These are phyloP conservation scores for Fragosphaeria purpurea DNA, from an alignment of 2,329 filamentous ascomycete species.

Conservation along the genomic window DNA sequence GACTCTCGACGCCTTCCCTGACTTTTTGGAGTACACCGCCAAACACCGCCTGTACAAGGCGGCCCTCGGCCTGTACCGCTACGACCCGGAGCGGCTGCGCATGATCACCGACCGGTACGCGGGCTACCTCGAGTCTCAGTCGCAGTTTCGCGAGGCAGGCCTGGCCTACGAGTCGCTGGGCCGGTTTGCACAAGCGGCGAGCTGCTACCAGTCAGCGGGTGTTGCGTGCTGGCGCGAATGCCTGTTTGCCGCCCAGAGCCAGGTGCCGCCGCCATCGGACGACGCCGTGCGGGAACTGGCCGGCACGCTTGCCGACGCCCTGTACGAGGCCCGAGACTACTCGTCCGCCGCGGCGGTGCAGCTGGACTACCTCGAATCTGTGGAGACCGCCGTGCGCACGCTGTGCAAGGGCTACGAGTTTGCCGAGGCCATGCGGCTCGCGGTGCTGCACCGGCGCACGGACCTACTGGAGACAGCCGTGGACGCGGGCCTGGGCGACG, in stretches of 20 bases:
- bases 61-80: constrained; percentile 74
- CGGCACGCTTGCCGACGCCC: constrained; percentile 62
- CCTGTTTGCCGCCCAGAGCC: constrained; percentile 65
- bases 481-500: constrained; percentile 70
- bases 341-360: constrained; percentile 68
- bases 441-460: constrained; percentile 50
- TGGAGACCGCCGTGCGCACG: constrained; percentile 59
- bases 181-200: constrained; percentile 64
- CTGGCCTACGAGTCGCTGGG: constrained; percentile 81
- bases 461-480: constrained; percentile 57
- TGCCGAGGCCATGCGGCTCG: constrained; percentile 74
- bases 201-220: constrained; percentile 74
- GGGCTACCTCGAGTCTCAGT: constrained; percentile 61
- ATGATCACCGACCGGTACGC: constrained; percentile 72
- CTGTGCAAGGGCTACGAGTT: constrained; percentile 85
- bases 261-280: constrained; percentile 22
- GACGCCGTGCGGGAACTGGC: constrained; percentile 59
- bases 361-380: constrained; percentile 67
- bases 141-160: constrained; percentile 75
- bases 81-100: constrained; percentile 57
- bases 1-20: constrained; percentile 61
- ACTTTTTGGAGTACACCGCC: constrained; percentile 65
- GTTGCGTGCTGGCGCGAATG: constrained; percentile 78
- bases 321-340: constrained; percentile 79
- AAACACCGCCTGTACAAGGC: constrained; percentile 72